These are phyloP conservation scores for Penicillium riverlandense DNA, from an alignment of 495 filamentous ascomycete genomes.

Conservation along the genomic window DNA sequence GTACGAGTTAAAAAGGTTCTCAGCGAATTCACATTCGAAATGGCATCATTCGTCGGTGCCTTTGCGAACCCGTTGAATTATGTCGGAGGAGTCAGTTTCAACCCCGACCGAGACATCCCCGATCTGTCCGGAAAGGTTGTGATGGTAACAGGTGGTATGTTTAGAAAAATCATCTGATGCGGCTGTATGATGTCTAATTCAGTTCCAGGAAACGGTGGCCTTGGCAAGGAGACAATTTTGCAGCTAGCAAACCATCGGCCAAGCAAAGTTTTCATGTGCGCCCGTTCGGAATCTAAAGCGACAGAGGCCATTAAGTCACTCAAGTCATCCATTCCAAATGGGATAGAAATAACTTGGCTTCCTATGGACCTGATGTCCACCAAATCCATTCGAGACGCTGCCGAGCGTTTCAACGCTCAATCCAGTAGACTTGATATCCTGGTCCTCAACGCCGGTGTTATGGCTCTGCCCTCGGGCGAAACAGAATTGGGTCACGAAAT, in stretches of 20 bases:
- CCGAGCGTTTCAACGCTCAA: slow-evolving; percentile 33
- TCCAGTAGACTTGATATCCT: slow-evolving; percentile 55
- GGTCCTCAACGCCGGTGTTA: slow-evolving; percentile 57
- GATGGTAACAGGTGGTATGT: slow-evolving; percentile 51
- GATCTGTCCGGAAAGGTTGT: slow-evolving; percentile 45
- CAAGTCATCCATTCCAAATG: slow-evolving; percentile 6
- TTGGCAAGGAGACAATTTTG: slow-evolving; percentile 49
- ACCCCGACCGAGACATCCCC: slow-evolving; percentile 43
- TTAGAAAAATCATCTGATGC: background rate
- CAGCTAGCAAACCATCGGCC: slow-evolving; percentile 50
- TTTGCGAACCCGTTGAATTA: slow-evolving; percentile 19
- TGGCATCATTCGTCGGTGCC: slow-evolving; percentile 16
- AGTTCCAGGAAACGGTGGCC: slow-evolving; percentile 45
- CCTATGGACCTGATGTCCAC: slow-evolving; percentile 39
- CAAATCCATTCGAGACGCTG: slow-evolving; percentile 44
- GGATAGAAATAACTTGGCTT: slow-evolving; percentile 31
- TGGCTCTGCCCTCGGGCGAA: slow-evolving; percentile 39
- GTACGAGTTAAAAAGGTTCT: no score
- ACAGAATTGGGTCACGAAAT: slow-evolving; percentile 43
- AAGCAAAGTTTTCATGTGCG: slow-evolving; percentile 45
- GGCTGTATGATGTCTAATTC: background rate
- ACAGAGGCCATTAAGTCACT: slow-evolving; percentile 15
- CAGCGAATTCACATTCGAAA: background rate
- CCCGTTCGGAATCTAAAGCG: slow-evolving; percentile 26
- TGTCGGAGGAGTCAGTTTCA: slow-evolving; percentile 23